These are phyloP conservation scores for Setaria viridis DNA, from an alignment of 202 grass and related monocot species.

Conservation along the genomic window DNA sequence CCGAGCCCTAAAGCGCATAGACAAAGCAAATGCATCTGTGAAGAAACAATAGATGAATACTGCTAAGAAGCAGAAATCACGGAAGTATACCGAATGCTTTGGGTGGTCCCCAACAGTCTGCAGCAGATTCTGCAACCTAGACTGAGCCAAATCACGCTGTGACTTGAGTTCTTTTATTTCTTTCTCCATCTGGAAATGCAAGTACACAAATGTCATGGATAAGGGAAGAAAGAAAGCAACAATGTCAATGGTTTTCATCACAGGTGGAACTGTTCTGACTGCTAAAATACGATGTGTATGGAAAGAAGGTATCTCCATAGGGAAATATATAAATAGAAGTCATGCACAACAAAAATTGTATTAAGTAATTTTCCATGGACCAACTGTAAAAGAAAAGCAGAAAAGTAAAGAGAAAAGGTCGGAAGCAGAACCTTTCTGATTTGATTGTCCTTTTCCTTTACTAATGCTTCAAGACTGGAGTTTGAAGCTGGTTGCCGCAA, in stretches of 20 bases:
- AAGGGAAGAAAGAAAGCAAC: neutral
- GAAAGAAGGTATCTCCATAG: neutral
- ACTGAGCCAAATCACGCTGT: slow-evolving; percentile 75
- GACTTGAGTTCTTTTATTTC: slow-evolving; percentile 92
- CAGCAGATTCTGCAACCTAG: slow-evolving; percentile 76
- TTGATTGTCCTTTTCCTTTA: slow-evolving; percentile 80
- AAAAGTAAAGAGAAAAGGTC: neutral
- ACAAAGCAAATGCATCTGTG: slow-evolving; percentile 37
- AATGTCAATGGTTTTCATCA: neutral
- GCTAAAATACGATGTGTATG: neutral
- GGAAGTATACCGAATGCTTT: slow-evolving; percentile 59
- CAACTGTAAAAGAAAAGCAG: neutral
- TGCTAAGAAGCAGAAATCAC: slow-evolving; percentile 21
- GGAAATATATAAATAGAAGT: slow-evolving; percentile 4
- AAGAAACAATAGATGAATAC: slow-evolving; percentile 14
- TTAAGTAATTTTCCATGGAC: neutral
- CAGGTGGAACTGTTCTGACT: neutral
- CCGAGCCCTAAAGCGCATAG: slow-evolving; percentile 61
- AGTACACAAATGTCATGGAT: slow-evolving; percentile 19
- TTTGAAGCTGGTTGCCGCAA: slow-evolving; percentile 65
- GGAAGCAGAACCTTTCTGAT: slow-evolving; percentile 70
- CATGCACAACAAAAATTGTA: slow-evolving; percentile 18
- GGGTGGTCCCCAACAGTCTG: slow-evolving; percentile 64
- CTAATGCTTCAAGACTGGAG: slow-evolving; percentile 65
- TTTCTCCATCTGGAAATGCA: slow-evolving; percentile 79